Percentiles rank a stretch among this genome's conserved stretches.
Conservation (phyloP, 2,329 filamentous ascomycete genomes). For the Esteya vermicola region DNA sequence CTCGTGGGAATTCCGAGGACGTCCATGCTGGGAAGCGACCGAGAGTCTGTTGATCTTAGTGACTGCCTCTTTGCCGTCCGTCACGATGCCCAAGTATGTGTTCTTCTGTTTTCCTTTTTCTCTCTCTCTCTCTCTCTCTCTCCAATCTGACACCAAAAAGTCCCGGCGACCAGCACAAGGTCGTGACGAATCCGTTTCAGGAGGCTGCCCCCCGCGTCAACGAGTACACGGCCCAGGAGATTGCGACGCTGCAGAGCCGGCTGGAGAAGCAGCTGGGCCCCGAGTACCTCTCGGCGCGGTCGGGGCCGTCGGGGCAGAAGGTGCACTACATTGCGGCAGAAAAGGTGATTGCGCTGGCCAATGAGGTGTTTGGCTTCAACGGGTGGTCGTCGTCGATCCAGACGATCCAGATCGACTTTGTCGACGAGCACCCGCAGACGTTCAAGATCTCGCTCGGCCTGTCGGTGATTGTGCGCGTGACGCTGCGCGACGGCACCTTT, state of each 20-base stretch:
- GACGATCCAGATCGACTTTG: slow-evolving; percentile 89
- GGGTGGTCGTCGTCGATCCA: slow-evolving; percentile 96
- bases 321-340: slow-evolving; percentile 93
- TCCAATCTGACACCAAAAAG: slow-evolving; percentile 22
- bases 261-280: slow-evolving; percentile 90
- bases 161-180: slow-evolving; percentile 54
- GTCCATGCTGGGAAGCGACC: too few species aligned
- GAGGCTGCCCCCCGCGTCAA: slow-evolving; percentile 48
- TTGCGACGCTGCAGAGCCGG: slow-evolving; percentile 72
- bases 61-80: too few species aligned
- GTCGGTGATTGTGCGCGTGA: slow-evolving; percentile 82
- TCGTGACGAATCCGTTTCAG: slow-evolving; percentile 66
- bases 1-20: too few species aligned
- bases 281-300: slow-evolving; percentile 82
- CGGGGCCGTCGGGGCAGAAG: slow-evolving; percentile 69
- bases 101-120: background rate
- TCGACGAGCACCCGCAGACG: slow-evolving; percentile 69
- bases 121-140: background rate
- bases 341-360: slow-evolving; percentile 89
- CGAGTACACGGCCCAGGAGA: slow-evolving; percentile 79
- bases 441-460: slow-evolving; percentile 72
- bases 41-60: too few species aligned
- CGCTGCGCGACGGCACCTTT: slow-evolving; percentile 82
- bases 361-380: slow-evolving; percentile 93
- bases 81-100: slow-evolving; percentile 1